Evolutionary conservation across 2,329 filamentous ascomycete genomes (phyloP).

Genomic region (Penicillium griseofulvum): DNA sequence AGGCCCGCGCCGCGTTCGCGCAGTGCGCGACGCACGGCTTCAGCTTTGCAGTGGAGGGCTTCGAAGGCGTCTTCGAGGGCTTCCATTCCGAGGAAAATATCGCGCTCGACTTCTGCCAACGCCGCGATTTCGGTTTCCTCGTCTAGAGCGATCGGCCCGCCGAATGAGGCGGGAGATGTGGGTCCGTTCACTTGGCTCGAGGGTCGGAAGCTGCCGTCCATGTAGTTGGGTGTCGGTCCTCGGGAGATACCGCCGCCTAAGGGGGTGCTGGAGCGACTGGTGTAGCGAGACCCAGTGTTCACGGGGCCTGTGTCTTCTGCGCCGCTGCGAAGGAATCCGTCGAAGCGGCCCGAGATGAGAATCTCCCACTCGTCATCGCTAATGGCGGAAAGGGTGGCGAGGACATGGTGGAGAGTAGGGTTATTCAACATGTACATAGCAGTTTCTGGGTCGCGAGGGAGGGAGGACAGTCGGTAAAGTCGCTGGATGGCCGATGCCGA

Average conservation of each 20-base stretch:
- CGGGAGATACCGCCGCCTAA: slow-evolving; percentile 36
- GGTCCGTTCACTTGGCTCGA: slow-evolving; percentile 41
- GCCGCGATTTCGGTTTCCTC: slow-evolving; percentile 91
- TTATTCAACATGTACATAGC: slow-evolving; percentile 85
- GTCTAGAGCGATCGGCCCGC: slow-evolving; percentile 81
- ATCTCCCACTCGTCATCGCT: slow-evolving; percentile 96
- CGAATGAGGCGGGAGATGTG: slow-evolving; percentile 58
- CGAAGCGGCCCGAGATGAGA: slow-evolving; percentile 86
- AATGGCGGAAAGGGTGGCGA: slow-evolving; percentile 83
- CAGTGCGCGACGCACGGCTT: slow-evolving; percentile 72
- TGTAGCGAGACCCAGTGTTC: slow-evolving; percentile 25
- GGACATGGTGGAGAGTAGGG: slow-evolving; percentile 75
- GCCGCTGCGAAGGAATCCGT: slow-evolving; percentile 92
- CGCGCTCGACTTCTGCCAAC: slow-evolving; percentile 84
- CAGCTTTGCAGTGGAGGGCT: slow-evolving; percentile 79
- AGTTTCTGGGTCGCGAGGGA: slow-evolving; percentile 80
- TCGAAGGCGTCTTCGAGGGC: slow-evolving; percentile 92
- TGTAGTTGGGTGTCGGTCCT: slow-evolving; percentile 33
- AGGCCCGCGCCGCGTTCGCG: slow-evolving; percentile 81
- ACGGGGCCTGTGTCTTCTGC: slow-evolving; percentile 59
- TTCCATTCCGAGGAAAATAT: slow-evolving; percentile 94
- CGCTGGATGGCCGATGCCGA: slow-evolving; percentile 77
- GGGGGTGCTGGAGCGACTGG: slow-evolving; percentile 42
- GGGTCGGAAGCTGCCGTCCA: slow-evolving; percentile 44
- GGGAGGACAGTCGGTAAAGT: slow-evolving; percentile 70